Conservation (phyloP, 2,329 filamentous ascomycete species). For the Fusarium floridanum region DNA sequence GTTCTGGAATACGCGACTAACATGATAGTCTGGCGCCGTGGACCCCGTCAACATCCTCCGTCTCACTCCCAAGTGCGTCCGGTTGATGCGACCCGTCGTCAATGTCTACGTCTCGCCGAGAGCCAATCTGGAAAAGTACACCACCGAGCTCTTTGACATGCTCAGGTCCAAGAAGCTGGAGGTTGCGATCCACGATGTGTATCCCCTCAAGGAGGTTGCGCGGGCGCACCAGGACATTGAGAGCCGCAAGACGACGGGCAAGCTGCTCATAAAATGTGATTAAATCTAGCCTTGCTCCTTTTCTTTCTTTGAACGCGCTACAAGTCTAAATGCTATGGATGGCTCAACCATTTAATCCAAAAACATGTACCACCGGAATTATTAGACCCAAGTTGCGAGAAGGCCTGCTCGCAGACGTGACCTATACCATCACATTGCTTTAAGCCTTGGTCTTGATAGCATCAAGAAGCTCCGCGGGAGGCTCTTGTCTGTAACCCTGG, state of each 20-base stretch:
- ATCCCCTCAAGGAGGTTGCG: constrained; percentile 79
- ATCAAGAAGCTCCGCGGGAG: constrained; percentile 85
- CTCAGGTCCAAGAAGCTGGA: constrained; percentile 78
- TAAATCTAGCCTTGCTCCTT: constrained; percentile 38
- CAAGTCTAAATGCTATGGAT: constrained; percentile 42
- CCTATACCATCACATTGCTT: constrained; percentile 23
- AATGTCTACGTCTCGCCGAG: constrained; percentile 77
- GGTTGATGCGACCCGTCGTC: constrained; percentile 80
- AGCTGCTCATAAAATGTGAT: constrained; percentile 79
- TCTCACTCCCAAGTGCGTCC: constrained; percentile 80
- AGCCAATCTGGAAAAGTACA: constrained; percentile 79
- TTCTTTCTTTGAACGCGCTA: constrained; percentile 35
- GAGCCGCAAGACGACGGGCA: constrained; percentile 85
- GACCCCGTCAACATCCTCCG: constrained; percentile 71
- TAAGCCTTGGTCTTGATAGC: constrained; percentile 62
- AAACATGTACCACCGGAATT: constrained; percentile 28
- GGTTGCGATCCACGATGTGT: constrained; percentile 80
- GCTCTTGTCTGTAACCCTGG: constrained; percentile 90
- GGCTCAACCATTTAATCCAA: constrained; percentile 36
- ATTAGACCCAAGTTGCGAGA: constrained; percentile 27
- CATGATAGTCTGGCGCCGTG: constrained; percentile 72
- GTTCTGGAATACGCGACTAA: constrained; percentile 16
- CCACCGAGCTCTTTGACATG: constrained; percentile 78
- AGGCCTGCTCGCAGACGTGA: constrained; percentile 32
- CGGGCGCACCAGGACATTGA: constrained; percentile 84